A percentile compares a stretch with the other conserved stretches of the same genome.
Evolutionary conservation across 805 yeast genomes (phyloP).

Genomic region (Hanseniaspora jakobsenii): DNA sequence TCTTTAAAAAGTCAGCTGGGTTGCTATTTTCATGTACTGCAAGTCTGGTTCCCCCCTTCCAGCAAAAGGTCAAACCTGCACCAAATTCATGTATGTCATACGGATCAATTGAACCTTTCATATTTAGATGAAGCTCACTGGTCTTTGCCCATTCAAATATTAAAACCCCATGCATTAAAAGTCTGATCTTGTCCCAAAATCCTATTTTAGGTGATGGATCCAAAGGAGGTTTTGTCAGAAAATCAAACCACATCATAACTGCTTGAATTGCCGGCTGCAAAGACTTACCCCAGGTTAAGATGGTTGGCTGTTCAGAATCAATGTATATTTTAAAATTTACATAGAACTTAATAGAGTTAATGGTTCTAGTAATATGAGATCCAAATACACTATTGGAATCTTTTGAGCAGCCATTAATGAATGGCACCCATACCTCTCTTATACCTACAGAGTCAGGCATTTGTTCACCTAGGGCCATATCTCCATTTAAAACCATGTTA

Average conservation of each 20-base stretch:
- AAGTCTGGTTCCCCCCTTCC: constrained; percentile 45
- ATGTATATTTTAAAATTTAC: constrained; percentile 39
- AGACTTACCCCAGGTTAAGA: constrained; percentile 53
- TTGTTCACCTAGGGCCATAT: constrained; percentile 48
- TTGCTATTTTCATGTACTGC: constrained; percentile 40
- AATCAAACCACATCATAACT: constrained; percentile 54
- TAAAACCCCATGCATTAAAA: constrained; percentile 43
- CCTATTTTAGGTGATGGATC: constrained; percentile 55
- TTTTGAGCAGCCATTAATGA: constrained; percentile 27
- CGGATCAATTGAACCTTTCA: constrained; percentile 50
- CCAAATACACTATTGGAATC: constrained; percentile 42
- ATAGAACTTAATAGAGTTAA: constrained; percentile 49
- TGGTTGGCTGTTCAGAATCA: constrained; percentile 36
- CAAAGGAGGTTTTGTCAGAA: constrained; percentile 55
- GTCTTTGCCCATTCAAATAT: constrained; percentile 34
- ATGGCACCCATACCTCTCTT: constrained; percentile 43
- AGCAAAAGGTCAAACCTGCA: constrained; percentile 53
- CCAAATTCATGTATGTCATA: constrained; percentile 44
- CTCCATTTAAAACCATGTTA: constrained; percentile 32
- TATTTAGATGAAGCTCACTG: constrained; percentile 47
- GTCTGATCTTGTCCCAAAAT: constrained; percentile 58
- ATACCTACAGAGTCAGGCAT: constrained; percentile 35
- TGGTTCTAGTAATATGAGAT: constrained; percentile 45
- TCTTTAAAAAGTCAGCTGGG: constrained; percentile 39
- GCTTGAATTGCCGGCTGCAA: constrained; percentile 49